Evolutionary conservation across 208 protist genomes (phyloP).

Genomic region (Leishmania arabica): DNA sequence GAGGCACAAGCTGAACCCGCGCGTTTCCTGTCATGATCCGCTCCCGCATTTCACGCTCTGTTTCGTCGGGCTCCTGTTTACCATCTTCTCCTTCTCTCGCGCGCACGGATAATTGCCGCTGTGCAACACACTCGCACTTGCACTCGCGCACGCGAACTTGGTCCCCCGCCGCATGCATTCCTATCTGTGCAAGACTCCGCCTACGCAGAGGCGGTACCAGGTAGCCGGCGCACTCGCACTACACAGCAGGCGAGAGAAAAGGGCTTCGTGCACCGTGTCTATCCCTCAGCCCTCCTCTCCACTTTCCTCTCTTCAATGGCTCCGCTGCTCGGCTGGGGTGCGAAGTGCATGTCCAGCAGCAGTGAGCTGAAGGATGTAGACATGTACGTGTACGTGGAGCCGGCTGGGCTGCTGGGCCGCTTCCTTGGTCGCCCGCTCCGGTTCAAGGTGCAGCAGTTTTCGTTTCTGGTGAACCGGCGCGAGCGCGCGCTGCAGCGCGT

Average conservation of each 20-base stretch:
- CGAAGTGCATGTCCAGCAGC: constrained; percentile 38
- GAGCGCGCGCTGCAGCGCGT: constrained; percentile 47
- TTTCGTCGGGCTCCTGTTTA: neutral
- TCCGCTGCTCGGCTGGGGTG: constrained; percentile 29
- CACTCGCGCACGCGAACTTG: neutral
- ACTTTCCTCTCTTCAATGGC: neutral
- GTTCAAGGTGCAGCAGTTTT: constrained; percentile 68
- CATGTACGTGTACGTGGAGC: constrained; percentile 85
- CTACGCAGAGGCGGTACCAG: neutral
- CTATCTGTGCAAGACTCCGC: neutral
- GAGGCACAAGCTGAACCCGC: neutral
- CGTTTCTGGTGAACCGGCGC: constrained; percentile 42
- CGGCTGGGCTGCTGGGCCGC: constrained; percentile 68
- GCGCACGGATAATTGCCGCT: neutral
- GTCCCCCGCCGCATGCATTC: neutral
- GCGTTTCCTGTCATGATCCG: neutral
- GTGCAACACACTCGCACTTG: neutral
- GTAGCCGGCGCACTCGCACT: neutral
- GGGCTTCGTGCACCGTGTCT: neutral
- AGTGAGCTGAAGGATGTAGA: constrained; percentile 68
- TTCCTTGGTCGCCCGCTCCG: constrained; percentile 76
- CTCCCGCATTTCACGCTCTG: no score
- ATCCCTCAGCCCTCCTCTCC: neutral
- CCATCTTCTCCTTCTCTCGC: neutral
- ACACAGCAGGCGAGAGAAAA: neutral